Percentiles rank a stretch among this genome's conserved stretches.
These are phyloP conservation scores for Microstegium vimineum DNA, from an alignment of 176 grass and related monocot genomes.

Conservation along the genomic window DNA sequence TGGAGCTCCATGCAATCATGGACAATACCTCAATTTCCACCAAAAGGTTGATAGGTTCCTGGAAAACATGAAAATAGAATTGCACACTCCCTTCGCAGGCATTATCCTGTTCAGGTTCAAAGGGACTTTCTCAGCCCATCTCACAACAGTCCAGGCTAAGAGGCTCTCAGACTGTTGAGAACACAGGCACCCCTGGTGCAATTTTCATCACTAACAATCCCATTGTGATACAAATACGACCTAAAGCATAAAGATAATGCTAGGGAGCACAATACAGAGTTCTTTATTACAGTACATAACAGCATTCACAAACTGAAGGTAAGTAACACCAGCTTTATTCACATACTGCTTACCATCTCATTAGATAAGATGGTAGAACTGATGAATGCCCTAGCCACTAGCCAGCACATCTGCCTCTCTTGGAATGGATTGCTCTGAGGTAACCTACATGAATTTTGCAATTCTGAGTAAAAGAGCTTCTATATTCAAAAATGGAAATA, in stretches of 20 bases:
- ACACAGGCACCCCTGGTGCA: conserved; percentile 96
- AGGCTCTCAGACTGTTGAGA: conserved; percentile 41
- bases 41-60: conserved; percentile 36
- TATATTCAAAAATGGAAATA: background rate
- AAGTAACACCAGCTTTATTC: conserved; percentile 58
- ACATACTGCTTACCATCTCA: conserved; percentile 82
- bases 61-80: conserved; percentile 64
- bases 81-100: conserved; percentile 99
- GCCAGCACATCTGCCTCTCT: conserved; percentile 5
- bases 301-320: conserved; percentile 35
- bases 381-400: background rate
- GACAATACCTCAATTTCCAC: conserved; percentile 25
- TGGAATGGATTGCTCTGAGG: background rate
- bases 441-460: conserved; percentile 36
- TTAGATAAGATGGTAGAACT: conserved; percentile 34
- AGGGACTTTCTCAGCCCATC: conserved; percentile 99
- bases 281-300: conserved; percentile 63
- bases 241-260: background rate
- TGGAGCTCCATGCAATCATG: background rate
- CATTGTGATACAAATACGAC: conserved; percentile 16
- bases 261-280: conserved; percentile 26
- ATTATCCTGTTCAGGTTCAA: conserved; percentile 99
- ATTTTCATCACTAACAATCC: conserved; percentile 71
- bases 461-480: background rate
- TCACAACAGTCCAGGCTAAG: conserved; percentile 39